phyloP scores from a whole-genome alignment of 352 stramenopile species.

The Pythium vanterpoolii region DNA sequence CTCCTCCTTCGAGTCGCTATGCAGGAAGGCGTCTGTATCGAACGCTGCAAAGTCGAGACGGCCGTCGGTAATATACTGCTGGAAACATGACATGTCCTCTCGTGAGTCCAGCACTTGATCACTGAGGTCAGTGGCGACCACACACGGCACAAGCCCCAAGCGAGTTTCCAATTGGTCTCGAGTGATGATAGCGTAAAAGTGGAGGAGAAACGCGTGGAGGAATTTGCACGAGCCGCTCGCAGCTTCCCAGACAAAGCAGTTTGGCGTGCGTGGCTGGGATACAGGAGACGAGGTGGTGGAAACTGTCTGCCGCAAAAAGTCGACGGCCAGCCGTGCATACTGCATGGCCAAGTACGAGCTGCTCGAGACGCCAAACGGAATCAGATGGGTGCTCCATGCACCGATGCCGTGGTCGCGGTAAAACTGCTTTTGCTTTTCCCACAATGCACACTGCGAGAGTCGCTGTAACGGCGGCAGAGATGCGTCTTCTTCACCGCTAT shows the following conservation, averaged over 20 bases:
- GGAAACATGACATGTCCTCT: conserved; percentile 58
- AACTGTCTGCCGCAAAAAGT: conserved; percentile 4
- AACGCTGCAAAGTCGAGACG: conserved; percentile 73
- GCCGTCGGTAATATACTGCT: conserved; percentile 31
- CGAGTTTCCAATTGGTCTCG: conserved; percentile 18
- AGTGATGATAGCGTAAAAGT: conserved; percentile 51
- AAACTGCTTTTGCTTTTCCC: conserved; percentile 77
- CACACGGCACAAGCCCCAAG: conserved; percentile 39
- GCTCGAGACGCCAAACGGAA: conserved; percentile 79
- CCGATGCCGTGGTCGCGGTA: conserved; percentile 72
- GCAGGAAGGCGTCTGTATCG: conserved; percentile 50
- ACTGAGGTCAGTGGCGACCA: conserved; percentile 72
- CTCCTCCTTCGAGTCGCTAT: not conserved
- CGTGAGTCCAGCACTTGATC: conserved; percentile 65
- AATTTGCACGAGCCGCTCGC: conserved; percentile 84
- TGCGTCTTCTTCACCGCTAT: conserved; percentile 4
- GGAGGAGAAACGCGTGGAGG: conserved; percentile 61
- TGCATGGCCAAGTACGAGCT: conserved; percentile 65
- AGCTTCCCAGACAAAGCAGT: conserved; percentile 83
- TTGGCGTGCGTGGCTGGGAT: conserved; percentile 21
- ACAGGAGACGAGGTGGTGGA: not conserved
- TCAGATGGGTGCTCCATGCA: conserved; percentile 66
- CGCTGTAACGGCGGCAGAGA: conserved; percentile 9
- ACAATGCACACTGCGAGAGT: conserved; percentile 61
- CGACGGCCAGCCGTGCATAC: conserved; percentile 43